phyloP scores from a whole-genome alignment of 129 eudicot species.

The Deinandra increscens region DNA sequence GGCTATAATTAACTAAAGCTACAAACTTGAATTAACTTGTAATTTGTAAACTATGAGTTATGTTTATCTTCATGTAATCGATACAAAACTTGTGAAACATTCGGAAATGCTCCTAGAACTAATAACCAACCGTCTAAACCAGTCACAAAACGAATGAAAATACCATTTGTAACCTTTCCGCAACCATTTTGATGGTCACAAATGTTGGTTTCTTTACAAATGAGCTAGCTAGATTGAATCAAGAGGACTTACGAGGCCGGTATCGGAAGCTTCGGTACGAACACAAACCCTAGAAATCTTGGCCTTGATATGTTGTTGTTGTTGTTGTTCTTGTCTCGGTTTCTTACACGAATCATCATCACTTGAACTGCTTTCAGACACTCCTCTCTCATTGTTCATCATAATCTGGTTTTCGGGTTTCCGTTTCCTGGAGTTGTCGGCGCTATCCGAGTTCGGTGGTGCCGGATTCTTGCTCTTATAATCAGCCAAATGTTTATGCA shows the following conservation, averaged over 20 bases:
- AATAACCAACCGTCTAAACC: too few species aligned
- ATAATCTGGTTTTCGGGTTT: slow-evolving; percentile 39
- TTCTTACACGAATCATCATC: slow-evolving; percentile 83
- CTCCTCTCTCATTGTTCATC: slow-evolving; percentile 39
- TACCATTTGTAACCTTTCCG: too few species aligned
- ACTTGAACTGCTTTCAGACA: slow-evolving; percentile 71
- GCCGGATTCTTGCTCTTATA: slow-evolving; percentile 48
- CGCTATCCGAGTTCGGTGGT: slow-evolving; percentile 1
- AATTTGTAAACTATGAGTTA: background rate
- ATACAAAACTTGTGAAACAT: too few species aligned
- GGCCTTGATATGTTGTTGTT: slow-evolving; percentile 58
- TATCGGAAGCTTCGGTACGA: slow-evolving; percentile 75
- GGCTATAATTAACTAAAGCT: background rate
- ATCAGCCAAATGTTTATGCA: slow-evolving; percentile 55
- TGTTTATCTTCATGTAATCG: background rate
- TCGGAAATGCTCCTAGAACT: too few species aligned
- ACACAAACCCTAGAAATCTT: slow-evolving; percentile 58
- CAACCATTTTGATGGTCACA: too few species aligned
- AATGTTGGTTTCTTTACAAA: too few species aligned
- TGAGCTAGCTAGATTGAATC: background rate
- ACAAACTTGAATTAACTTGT: background rate
- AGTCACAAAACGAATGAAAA: too few species aligned
- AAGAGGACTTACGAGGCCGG: slow-evolving; percentile 66
- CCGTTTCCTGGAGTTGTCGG: slow-evolving; percentile 36
- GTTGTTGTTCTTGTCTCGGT: slow-evolving; percentile 61